Percentiles rank a stretch among this genome's conserved stretches.
Conservation (phyloP, 1,284 basidiomycete genomes). For the Sporisorium iseilematis-ciliati region DNA sequence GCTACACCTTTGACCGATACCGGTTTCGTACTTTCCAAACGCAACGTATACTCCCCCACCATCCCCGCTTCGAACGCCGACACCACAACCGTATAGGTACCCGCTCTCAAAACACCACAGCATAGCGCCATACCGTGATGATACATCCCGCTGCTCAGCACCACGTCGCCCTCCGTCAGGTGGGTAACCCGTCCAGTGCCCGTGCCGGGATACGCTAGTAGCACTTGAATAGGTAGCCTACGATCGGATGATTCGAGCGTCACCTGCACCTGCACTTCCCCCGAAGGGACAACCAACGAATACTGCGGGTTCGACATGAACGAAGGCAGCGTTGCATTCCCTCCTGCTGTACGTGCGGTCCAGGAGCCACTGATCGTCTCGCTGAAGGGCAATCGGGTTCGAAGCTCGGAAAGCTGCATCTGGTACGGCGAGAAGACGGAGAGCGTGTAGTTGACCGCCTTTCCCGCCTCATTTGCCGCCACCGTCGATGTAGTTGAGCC, state of each 20-base stretch:
- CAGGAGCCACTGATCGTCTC: slow-evolving; percentile 70
- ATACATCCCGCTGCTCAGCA: slow-evolving; percentile 82
- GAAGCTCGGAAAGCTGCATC: slow-evolving; percentile 39
- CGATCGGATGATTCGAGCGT: slow-evolving; percentile 75
- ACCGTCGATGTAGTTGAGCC: not conserved
- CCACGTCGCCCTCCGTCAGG: slow-evolving; percentile 76
- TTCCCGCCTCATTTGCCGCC: slow-evolving; percentile 8
- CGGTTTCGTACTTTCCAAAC: slow-evolving; percentile 74
- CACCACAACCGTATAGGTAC: slow-evolving; percentile 83
- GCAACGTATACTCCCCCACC: slow-evolving; percentile 77
- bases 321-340: slow-evolving; percentile 81
- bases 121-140: slow-evolving; percentile 80
- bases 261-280: slow-evolving; percentile 70
- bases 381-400: slow-evolving; percentile 34
- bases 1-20: slow-evolving; percentile 71
- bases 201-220: slow-evolving; percentile 71
- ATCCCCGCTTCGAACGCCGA: slow-evolving; percentile 84
- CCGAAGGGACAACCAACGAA: slow-evolving; percentile 72
- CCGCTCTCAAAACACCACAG: slow-evolving; percentile 71
- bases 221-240: slow-evolving; percentile 81
- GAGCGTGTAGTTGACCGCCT: slow-evolving; percentile 72
- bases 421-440: slow-evolving; percentile 72
- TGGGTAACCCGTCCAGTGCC: slow-evolving; percentile 73
- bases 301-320: slow-evolving; percentile 94
- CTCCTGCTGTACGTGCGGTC: slow-evolving; percentile 81